Evolutionary conservation across 2,329 filamentous ascomycete species (phyloP), one percentile per base, ranked within the genome.

Genomic region (Cordyceps pruinosa): DNA sequence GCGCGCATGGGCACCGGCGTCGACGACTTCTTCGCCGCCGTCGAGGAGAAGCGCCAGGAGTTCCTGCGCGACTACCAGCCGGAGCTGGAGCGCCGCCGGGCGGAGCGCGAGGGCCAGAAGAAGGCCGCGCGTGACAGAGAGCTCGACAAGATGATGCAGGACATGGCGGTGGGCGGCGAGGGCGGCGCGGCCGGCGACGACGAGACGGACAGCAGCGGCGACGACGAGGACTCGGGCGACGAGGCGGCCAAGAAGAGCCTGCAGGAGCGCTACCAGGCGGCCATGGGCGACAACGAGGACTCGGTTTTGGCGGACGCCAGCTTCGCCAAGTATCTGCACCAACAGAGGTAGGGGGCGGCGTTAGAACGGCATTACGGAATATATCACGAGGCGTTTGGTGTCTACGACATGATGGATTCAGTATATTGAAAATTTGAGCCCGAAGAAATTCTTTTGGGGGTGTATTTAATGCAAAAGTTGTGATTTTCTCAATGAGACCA

Each of bases 1-100:
- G 89, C 91, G 8, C 93, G 96, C 83, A 90, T 93, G 0, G 94
- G 94, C 23, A 86, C 89, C 0, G 95, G 94, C 4, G 84, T 99
- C 32, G 88, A 95, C 58, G 90, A 96, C 25, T 99, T 99, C 73
- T 97, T 99, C 70, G 82, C 85, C 42, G 91, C 93, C 0, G 92
- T 99, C 1, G 80, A 88, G 62, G 85, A 88, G 60, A 99, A 99
- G 77, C 85, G 87, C 25, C 80, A 86, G 53, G 95, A 99, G 69
- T 99, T 97, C 66, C 82, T 90, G 67, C 78, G 83, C 6, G 93
- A 97, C 69, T 99, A 99, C 73, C 88, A 88, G 62, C 94, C 94
- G 0, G 94, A 97, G 72, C 79, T 97, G 57, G 90, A 97, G 73
- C 83, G 85, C 61, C 83, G 89, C 68, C 80, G 85, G 61, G 81